These are phyloP conservation scores for Hippophae tibetana DNA, from an alignment of 306 rosid species.

Conservation along the genomic window DNA sequence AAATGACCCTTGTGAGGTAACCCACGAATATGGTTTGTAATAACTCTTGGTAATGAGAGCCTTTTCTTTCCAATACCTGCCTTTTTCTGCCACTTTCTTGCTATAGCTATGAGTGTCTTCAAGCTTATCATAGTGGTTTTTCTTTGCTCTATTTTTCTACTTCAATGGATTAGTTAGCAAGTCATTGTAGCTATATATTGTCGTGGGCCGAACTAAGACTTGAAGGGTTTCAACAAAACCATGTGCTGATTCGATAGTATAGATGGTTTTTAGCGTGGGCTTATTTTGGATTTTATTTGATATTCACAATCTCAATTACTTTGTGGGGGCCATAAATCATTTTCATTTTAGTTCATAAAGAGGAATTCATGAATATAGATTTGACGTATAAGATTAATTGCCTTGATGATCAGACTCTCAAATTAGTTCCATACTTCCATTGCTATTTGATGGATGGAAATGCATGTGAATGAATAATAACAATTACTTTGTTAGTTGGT, in stretches of 20 bases:
- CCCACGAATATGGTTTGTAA: not conserved
- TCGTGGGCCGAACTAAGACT: not conserved
- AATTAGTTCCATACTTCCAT: not conserved
- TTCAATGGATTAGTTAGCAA: not conserved
- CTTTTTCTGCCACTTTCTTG: conserved; percentile 25
- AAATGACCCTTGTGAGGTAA: conserved; percentile 26
- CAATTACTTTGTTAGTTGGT: not conserved
- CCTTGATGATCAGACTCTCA: not conserved
- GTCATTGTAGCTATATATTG: not conserved
- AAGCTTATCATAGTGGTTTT: conserved; percentile 8
- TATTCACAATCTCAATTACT: not conserved
- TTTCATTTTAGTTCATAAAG: not conserved
- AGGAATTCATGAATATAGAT: not conserved
- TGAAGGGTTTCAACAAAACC: conserved; percentile 13
- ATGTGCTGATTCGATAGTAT: conserved; percentile 21
- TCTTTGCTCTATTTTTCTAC: not conserved
- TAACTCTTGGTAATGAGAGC: conserved; percentile 16
- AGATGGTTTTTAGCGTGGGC: conserved; percentile 20
- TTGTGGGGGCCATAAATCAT: conserved; percentile 13
- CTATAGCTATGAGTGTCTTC: conserved; percentile 16
- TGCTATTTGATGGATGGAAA: not conserved
- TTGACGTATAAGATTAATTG: not conserved
- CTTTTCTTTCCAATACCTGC: conserved; percentile 14
- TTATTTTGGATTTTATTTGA: conserved; percentile 20
- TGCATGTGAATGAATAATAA: conserved; percentile 7